A percentile compares a stretch with the other conserved stretches of the same genome.
Evolutionary conservation across 805 yeast species (phyloP).

Genomic region (Barnettozyma californica): DNA sequence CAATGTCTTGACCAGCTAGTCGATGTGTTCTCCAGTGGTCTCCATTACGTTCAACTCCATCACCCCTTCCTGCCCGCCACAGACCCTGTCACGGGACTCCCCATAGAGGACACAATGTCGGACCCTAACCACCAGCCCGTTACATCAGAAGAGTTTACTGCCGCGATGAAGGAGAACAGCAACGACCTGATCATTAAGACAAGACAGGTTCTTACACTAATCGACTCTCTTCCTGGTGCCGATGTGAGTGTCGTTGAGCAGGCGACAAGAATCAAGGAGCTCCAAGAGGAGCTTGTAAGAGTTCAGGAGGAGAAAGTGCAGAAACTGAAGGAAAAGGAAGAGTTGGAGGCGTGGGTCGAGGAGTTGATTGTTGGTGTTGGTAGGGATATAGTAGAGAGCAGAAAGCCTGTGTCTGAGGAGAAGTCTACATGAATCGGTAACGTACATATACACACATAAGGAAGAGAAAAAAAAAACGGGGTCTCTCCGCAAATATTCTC

Average conservation of each 20-base stretch:
- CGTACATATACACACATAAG: too few relatives aligned
- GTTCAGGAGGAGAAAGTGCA: constrained; percentile 54
- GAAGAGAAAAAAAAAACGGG: too few relatives aligned
- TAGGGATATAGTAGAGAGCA: constrained; percentile 30
- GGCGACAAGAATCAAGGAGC: constrained; percentile 50
- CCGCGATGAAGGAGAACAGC: constrained; percentile 69
- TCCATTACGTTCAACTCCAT: constrained; percentile 73
- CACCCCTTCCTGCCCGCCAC: constrained; percentile 53
- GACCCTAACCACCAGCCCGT: constrained; percentile 59
- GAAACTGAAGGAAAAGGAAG: constrained; percentile 60
- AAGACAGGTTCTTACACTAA: constrained; percentile 78
- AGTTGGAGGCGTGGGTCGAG: constrained; percentile 56
- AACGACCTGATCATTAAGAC: constrained; percentile 82
- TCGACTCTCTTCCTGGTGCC: constrained; percentile 88
- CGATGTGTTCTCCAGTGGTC: constrained; percentile 74
- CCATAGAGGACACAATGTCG: constrained; percentile 47
- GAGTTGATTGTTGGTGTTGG: constrained; percentile 50
- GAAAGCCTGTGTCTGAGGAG: background rate
- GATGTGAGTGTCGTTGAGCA: constrained; percentile 80
- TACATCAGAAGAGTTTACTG: constrained; percentile 32
- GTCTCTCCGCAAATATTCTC: background rate
- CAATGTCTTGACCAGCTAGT: constrained; percentile 75
- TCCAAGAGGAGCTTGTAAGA: constrained; percentile 56
- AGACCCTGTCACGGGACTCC: constrained; percentile 5
- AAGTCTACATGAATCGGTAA: background rate